These are phyloP conservation scores for Phylloporus sp. DNA, from an alignment of 768 basidiomycete species.

Conservation along the genomic window DNA sequence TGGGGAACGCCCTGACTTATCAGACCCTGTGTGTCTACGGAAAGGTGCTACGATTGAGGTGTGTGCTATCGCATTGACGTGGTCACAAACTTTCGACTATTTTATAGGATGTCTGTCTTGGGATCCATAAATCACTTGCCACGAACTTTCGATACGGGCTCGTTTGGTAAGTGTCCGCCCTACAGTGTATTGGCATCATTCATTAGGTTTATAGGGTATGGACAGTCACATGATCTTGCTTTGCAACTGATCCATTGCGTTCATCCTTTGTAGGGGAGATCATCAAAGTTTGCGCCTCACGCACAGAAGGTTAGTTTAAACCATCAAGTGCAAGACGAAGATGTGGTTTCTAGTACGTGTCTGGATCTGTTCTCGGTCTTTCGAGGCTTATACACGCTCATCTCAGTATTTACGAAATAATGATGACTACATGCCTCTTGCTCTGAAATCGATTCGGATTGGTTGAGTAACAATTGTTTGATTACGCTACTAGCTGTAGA, in stretches of 20 bases:
- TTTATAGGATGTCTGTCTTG: slow-evolving; percentile 78
- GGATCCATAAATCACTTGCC: slow-evolving; percentile 86
- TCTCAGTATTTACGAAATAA: slow-evolving; percentile 32
- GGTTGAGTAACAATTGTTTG: neutral
- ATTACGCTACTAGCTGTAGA: neutral
- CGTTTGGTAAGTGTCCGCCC: slow-evolving; percentile 64
- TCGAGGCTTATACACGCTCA: neutral
- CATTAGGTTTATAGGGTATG: slow-evolving; percentile 25
- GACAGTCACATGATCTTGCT: neutral
- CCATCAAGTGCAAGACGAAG: slow-evolving; percentile 84
- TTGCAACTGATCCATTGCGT: neutral
- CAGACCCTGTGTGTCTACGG: slow-evolving; percentile 87
- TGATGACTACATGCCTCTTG: neutral
- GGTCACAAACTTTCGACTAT: neutral
- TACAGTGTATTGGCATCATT: neutral
- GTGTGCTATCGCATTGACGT: neutral
- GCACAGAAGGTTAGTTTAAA: slow-evolving; percentile 88
- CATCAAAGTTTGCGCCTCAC: slow-evolving; percentile 90
- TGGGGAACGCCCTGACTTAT: slow-evolving; percentile 88
- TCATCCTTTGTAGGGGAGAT: slow-evolving; percentile 62
- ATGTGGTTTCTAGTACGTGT: slow-evolving; percentile 81
- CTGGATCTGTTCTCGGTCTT: neutral
- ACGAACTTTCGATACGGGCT: slow-evolving; percentile 92
- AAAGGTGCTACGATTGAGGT: slow-evolving; percentile 94
- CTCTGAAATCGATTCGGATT: too few species aligned